These are phyloP conservation scores for Cytospora piceae DNA, from an alignment of 2,329 filamentous ascomycete genomes.

Conservation along the genomic window DNA sequence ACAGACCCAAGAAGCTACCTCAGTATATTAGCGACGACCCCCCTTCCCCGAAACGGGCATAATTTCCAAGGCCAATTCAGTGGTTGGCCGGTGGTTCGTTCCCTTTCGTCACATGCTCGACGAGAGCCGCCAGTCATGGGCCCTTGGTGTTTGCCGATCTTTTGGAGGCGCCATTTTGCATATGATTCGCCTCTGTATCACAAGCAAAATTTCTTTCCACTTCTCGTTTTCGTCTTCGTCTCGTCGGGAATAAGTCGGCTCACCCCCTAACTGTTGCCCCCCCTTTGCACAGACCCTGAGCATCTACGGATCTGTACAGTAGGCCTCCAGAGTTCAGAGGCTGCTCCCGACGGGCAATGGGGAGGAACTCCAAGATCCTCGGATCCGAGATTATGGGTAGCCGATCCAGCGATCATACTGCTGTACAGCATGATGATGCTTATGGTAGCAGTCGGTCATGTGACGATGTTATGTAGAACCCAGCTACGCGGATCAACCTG, in stretches of 20 bases:
- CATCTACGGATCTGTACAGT: neutral
- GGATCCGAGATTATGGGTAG: neutral
- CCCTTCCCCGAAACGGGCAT: slow-evolving; percentile 8
- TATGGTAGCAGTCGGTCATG: slow-evolving; percentile 10
- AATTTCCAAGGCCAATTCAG: neutral
- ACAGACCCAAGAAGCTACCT: neutral
- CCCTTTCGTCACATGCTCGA: slow-evolving; percentile 28
- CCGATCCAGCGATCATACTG: neutral
- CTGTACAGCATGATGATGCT: slow-evolving; percentile 12
- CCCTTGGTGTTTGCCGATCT: slow-evolving; percentile 11
- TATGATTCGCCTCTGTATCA: slow-evolving; percentile 27
- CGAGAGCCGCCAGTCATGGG: slow-evolving; percentile 23
- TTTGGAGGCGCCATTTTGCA: slow-evolving; percentile 12
- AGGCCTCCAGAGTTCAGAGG: neutral
- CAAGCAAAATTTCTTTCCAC: slow-evolving; percentile 30
- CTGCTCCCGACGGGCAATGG: neutral
- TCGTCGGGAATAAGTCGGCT: neutral
- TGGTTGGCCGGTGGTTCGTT: neutral
- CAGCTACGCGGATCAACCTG: slow-evolving; percentile 11
- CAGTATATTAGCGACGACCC: neutral
- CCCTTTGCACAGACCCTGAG: neutral
- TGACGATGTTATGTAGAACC: slow-evolving; percentile 18
- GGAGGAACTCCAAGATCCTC: too few relatives aligned
- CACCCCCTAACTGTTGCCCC: too few relatives aligned
- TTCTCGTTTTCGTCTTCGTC: neutral